Base-by-base conservation (phyloP, 768 basidiomycete genomes). In the Psilocybe azurescens region DNA sequence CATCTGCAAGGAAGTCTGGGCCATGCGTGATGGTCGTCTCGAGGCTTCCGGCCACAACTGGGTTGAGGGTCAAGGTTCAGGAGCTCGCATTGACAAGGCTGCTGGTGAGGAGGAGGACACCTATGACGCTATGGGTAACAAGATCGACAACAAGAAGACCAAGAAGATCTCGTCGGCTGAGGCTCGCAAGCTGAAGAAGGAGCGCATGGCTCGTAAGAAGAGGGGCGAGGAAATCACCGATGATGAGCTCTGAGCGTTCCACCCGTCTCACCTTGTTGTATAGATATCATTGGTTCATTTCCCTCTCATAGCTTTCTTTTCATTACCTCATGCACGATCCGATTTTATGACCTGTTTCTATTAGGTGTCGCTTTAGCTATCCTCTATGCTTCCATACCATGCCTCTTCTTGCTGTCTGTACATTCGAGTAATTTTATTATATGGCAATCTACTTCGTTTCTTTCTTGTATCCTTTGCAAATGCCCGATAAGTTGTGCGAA, bases 111-210 rank as follows among this genome's bases (percentile, higher is more conserved):
- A 97, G 64, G 94, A 96, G 53, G 95, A 87, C 44, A 80, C 85
- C 70, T 99, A 92, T 74, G 97, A 99, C 75, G 97, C 97, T 24
- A 93, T 99, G 92, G 97, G 97, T 63, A 98, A 98, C 91, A 96
- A 95, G 89, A 80, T 95, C 66, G 92, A 93, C 64, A 75, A 46
- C 68, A 92, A 89, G 80, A 96, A 97, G 86, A 69, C 74, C 70
- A 95, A 94, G 86, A 97, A 97, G 84, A 68, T 94, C 65, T 89
- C 89, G 11, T 81, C 95, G 29, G 74, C 83, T 30, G 97, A 99
- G 74, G 85, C 86, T 56, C 88, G 97, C 63, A 99, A 98, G 80
- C 78, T 82, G 68, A 98, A 97, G 94, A 98, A 98, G 89, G 95
- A 95, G 66, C 93, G 96, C 60, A 93, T 97, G 77, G 93, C 91